Evolutionary conservation across 2,329 filamentous ascomycete genomes (phyloP).

Genomic region (Aschersonia sp.): DNA sequence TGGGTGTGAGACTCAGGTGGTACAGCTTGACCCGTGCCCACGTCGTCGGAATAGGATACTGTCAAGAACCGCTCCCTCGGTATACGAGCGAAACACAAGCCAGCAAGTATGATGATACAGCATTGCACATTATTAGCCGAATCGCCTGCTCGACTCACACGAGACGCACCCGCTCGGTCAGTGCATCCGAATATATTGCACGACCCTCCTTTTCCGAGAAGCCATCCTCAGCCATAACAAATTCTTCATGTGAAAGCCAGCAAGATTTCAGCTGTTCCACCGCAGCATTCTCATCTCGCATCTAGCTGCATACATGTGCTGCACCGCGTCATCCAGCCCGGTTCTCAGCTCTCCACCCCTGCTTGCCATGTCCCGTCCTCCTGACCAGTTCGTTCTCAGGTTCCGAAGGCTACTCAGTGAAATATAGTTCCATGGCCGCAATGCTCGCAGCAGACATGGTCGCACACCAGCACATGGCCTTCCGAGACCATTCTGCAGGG

Average conservation of each 20-base stretch:
- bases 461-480: constrained; percentile 32
- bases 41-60: background rate
- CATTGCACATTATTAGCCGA: background rate
- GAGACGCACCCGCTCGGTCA: no score
- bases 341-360: background rate
- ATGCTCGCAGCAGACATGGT: constrained; percentile 34
- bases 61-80: constrained; percentile 3
- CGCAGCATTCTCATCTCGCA: no score
- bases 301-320: no score
- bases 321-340: no score
- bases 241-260: no score
- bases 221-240: no score
- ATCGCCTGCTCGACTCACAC: background rate
- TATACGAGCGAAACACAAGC: background rate
- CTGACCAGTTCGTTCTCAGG: background rate
- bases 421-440: background rate
- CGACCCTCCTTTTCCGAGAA: no score
- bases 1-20: background rate
- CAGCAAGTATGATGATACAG: no score
- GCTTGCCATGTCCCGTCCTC: background rate
- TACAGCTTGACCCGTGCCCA: constrained; percentile 1
- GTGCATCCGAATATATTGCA: no score
- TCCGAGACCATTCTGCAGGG: constrained; percentile 38
- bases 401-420: background rate
- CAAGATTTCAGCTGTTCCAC: no score